Base-by-base conservation (phyloP, 768 basidiomycete genomes). In the Scleroderma bovista region DNA sequence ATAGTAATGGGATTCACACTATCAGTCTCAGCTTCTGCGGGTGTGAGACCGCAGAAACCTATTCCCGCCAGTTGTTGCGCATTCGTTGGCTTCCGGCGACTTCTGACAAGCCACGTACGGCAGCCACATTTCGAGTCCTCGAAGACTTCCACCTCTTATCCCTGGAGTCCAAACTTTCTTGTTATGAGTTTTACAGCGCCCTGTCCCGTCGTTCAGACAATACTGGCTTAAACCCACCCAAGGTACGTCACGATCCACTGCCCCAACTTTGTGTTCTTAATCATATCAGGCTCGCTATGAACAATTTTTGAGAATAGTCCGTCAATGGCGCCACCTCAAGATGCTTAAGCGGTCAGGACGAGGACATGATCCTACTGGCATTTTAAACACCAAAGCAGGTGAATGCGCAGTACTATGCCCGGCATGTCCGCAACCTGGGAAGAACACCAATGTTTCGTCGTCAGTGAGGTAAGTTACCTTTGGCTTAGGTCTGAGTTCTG, bases 361-460 rank as follows among this genome's bases (percentile, higher is more conserved):
- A 11, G 63, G 55, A 2, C 61, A 69, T 37, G 53, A 59, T 41
- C 49, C 58, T 1, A 33, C n/a, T 1, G 66, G 68, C 1, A 44
- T 59, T 6, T 39, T 34, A 1, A 51, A 51, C 1, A 68, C 68
- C 6, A 5, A 11, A 6, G 26, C 48, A 7, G 68, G 68, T 2
- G 60, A 60, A 32, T 57, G 59, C 2, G 55, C 60, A 0, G 36
- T 69, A 0, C 11, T 46, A 7, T 70, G 68, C 41, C 62, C 61
- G 2, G 58, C 62, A 0, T 70, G 67, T 49, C 67, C 62, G 0
- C 56, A 61, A 2, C 66, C 63, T 0, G 61, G 58, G 0, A 55
- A 57, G 0, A 68, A 69, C 49, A 38, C 16, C 2, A 16, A 9
- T 9, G 9, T 19, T 38, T 38, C 26, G 9, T 29, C 26, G 9